Evolutionary conservation across 2,329 filamentous ascomycete genomes (phyloP).

Genomic region (Knufia fluminis): DNA sequence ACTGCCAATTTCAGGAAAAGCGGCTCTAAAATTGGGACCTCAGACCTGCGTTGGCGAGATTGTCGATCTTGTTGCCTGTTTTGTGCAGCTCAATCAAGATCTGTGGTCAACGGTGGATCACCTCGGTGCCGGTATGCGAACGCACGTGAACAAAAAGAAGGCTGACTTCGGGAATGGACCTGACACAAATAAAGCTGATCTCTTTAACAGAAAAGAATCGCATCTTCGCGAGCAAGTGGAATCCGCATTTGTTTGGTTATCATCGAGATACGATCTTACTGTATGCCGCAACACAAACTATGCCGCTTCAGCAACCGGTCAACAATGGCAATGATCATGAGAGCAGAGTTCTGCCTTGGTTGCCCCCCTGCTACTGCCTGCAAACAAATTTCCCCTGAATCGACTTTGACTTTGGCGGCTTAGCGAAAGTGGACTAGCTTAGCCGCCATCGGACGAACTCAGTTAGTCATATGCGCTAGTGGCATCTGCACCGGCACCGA

Average conservation of each 20-base stretch:
- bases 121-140: neutral
- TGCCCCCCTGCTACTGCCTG: too few species aligned
- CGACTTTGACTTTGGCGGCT: neutral
- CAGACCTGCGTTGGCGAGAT: neutral
- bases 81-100: neutral
- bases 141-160: neutral
- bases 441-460: neutral
- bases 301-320: too few species aligned
- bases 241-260: too few species aligned
- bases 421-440: neutral
- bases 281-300: too few species aligned
- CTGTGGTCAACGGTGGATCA: neutral
- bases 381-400: neutral
- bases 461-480: neutral
- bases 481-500: neutral
- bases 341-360: too few species aligned
- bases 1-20: neutral
- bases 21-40: neutral
- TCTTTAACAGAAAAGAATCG: too few species aligned
- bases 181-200: too few species aligned
- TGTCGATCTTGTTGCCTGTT: neutral
- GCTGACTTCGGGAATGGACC: too few species aligned
- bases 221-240: too few species aligned
- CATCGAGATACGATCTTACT: too few species aligned
- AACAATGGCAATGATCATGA: too few species aligned